phyloP scores from a whole-genome alignment of 441 rosid genomes.

The Brassica balearica region DNA sequence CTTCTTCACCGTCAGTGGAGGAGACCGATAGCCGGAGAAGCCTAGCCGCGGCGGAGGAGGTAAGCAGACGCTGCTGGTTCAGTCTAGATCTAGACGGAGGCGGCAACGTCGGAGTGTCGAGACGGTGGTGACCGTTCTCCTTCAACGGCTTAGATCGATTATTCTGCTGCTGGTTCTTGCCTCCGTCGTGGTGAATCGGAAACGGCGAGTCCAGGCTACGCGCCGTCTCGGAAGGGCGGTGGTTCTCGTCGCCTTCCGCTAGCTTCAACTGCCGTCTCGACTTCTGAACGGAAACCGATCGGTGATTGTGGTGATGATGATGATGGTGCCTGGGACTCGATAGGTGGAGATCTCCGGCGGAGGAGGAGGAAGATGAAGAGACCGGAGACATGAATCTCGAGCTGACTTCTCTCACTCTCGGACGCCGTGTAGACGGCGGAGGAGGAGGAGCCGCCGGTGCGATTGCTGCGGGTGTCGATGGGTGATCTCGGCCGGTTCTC shows the following conservation, averaged over 20 bases:
- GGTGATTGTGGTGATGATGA: constrained; percentile 36
- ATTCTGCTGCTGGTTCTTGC: constrained; percentile 35
- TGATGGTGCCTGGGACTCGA: constrained; percentile 39
- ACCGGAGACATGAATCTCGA: constrained; percentile 86
- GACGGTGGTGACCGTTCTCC: constrained; percentile 43
- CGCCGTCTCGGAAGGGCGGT: constrained; percentile 40
- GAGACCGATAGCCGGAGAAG: constrained; percentile 52
- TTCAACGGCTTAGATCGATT: constrained; percentile 46
- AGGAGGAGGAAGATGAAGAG: constrained; percentile 40
- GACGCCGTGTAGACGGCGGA: constrained; percentile 66
- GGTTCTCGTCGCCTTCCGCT: constrained; percentile 50
- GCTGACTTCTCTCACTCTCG: constrained; percentile 84
- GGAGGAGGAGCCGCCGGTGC: constrained; percentile 48
- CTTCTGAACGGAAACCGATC: constrained; percentile 27
- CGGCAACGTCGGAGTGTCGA: constrained; percentile 34
- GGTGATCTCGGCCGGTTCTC: constrained; percentile 8
- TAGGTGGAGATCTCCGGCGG: neutral
- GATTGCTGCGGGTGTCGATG: constrained; percentile 27
- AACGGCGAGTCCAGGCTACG: constrained; percentile 54
- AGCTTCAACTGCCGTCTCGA: constrained; percentile 52
- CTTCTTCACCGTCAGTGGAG: constrained; percentile 30
- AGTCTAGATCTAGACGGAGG: constrained; percentile 47
- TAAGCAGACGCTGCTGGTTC: constrained; percentile 37
- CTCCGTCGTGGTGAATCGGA: constrained; percentile 28
- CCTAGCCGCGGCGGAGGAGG: constrained; percentile 59